Conservation (phyloP, 352 stramenopile species). For the Phytophthora ramorum region DNA sequence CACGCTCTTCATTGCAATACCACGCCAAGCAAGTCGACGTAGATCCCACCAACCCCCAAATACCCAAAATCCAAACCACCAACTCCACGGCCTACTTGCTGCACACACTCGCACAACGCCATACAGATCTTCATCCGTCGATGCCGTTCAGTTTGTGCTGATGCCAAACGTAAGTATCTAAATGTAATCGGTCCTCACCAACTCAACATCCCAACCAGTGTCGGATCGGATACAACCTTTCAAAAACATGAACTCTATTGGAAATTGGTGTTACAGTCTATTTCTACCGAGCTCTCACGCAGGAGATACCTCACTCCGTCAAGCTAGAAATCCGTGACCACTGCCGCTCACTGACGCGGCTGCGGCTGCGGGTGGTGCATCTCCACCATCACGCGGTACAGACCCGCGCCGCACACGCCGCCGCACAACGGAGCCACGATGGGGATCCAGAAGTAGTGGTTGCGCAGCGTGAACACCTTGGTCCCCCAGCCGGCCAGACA, state of each 20-base stretch:
- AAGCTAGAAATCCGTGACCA: background rate
- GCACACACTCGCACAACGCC: no score
- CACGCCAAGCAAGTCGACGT: no score
- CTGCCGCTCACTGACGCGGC: background rate
- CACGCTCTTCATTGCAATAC: background rate
- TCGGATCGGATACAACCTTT: background rate
- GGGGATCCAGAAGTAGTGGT: slow-evolving; percentile 64
- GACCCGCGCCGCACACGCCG: slow-evolving; percentile 37
- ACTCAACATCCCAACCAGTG: no score
- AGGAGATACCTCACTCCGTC: background rate
- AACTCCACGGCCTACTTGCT: no score
- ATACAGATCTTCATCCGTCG: no score
- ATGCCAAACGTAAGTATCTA: no score
- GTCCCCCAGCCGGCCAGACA: slow-evolving; percentile 4
- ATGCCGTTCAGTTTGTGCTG: no score
- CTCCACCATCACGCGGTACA: slow-evolving; percentile 47
- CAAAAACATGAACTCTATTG: background rate
- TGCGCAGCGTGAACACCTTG: slow-evolving; percentile 47
- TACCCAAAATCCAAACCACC: no score
- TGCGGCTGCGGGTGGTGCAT: slow-evolving; percentile 41
- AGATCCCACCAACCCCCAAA: no score
- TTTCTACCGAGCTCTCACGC: background rate
- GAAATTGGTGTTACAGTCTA: background rate
- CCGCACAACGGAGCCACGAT: slow-evolving; percentile 46
- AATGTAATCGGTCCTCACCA: background rate